Evolutionary conservation across 2,329 filamentous ascomycete species (phyloP), one percentile per base, ranked within the genome.

Genomic region (Cladosporium velox): DNA sequence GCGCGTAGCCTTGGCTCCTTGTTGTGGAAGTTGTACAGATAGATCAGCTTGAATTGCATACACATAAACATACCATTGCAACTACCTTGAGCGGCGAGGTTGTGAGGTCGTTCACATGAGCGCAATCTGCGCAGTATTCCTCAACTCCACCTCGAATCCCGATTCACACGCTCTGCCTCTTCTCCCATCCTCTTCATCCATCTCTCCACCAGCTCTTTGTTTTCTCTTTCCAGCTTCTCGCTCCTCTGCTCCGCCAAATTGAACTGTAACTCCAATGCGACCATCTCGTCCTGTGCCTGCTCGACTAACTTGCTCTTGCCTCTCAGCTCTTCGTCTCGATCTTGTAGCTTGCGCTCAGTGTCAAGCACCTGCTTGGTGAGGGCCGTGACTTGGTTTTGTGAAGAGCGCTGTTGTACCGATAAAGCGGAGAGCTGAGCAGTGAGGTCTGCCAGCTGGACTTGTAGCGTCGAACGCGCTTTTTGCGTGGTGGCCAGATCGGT

Each of bases 251-350:
- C 93, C 3, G 90, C 89, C 82, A 97, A 87, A 71, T 95, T 93
- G 52, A 97, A 84, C 78, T 98, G 91, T 70, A 98, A 83, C 71
- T 93, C 93, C 57, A 97, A 80, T 0, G 92, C 90, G 60, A 96
- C 89, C 79, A 97, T 89, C 78, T 99, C 95, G 78, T 97, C 93
- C 80, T 98, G 94, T 63, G 97, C 89, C 73, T 94, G 87, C 82
- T 93, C 90, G 2, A 96, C 85, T 70, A 97, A 81, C 76, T 93
- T 92, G 35, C 88, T 88, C 82, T 97, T 97, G 67, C 88, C 91
- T 65, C 85, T 86, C 35, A 97, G 79, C 81, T 98, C 95, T 72
- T 96, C 91, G 68, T 96, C 92, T 34, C 91, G 84, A 77, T 97
- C 94, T 69, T 87, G 88, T 49, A 96, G 80, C 68, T 89, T 89